Base-by-base conservation (phyloP, 2,329 filamentous ascomycete genomes). In the Mollisia scopiformis region DNA sequence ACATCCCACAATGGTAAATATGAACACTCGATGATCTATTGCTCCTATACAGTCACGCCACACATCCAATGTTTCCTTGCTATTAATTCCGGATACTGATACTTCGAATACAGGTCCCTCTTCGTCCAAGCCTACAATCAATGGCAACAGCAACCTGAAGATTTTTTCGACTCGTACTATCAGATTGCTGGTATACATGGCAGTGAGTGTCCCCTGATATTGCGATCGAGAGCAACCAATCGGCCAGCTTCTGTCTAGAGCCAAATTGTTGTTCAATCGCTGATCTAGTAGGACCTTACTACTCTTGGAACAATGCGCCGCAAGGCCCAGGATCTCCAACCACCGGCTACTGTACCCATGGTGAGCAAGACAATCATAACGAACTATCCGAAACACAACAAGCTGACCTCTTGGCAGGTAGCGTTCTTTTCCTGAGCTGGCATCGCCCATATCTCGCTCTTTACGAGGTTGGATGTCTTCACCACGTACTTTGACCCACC, bases 381-480 rank as follows among this genome's bases (percentile, higher is more conserved):
- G 6, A 27, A 41, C n/a, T 7, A 39, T 11, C 23, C 23, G 4
- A 43, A 25, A 28, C 46, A 30, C 25, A 19, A 13, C 27, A 52
- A 53, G 52, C 43, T 63, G 33, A 57, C 35, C 19, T n/a, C 13
- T 6, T 28, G 3, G 23, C 25, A 55, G 52, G 39, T 27, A 69
- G 68, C n/a, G 58, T 68, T 23, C 58, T 72, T 5, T 72, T 72
- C 52, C 37, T 68, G n/a, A 63, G 62, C 19, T 87, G 83, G 84
- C 84, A 88, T 70, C 80, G 84, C 6, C 79, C 83, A 3, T 86
- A 82, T 61, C 68, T 85, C 43, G 74, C 79, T 7, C 75, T 86
- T 6, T 85, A 77, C 58, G 84, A 87, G 76, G 82, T 83, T 72
- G n/a, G 72, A 28, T 16, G n/a, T 2, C 13, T 10, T 6, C 21